Evolutionary conservation across 306 rosid genomes (phyloP), one percentile per base, ranked within the genome.

Genomic region (Ammopiptanthus mongolicus): DNA sequence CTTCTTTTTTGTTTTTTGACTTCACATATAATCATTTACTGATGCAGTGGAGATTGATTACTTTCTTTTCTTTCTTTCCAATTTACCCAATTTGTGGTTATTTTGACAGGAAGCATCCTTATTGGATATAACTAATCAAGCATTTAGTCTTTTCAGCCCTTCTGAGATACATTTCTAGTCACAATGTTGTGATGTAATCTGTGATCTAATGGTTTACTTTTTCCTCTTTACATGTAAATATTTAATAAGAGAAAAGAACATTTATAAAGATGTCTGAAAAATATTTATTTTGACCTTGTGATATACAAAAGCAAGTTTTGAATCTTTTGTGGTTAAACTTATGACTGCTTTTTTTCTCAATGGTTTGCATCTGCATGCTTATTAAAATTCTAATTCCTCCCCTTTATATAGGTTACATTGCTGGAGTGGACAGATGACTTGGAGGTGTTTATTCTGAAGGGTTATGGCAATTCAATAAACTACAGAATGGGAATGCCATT

Each of bases 361-460:
- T 65, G 62, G 23, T 19, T 18, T 4, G 0, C 25, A 14, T 72
- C 47, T 78, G 25, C 29, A 13, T 78, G 70, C 73, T 83, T 65
- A 58, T 71, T 80, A 52, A 44, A 25, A 58, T 77, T 46, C 52
- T 79, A 50, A 33, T 17, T 75, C 55, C 51, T n/a, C 0, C n/a
- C 36, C 9, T 62, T 41, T 74, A 56, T 36, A 42, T 75, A 93
- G 98, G 83, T 93, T 71, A 72, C 75, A 63, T 82, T 89, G 85
- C 80, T 93, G 78, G 98, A 93, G 85, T 93, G 98, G 98, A 76
- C 96, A 64, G 97, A 93, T 84, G 98, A 93, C 51, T 78, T 93
- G 84, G 97, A 91, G 84, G 65, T 14, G 65, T 93, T 71, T 82
- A 84, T 91, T 70, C 83, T 93, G 79, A 93, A 93, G 84, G 98